Percentiles rank a stretch among this genome's conserved stretches.
These are phyloP conservation scores for Juglanconis sp. DNA, from an alignment of 2,329 filamentous ascomycete species.

Conservation along the genomic window DNA sequence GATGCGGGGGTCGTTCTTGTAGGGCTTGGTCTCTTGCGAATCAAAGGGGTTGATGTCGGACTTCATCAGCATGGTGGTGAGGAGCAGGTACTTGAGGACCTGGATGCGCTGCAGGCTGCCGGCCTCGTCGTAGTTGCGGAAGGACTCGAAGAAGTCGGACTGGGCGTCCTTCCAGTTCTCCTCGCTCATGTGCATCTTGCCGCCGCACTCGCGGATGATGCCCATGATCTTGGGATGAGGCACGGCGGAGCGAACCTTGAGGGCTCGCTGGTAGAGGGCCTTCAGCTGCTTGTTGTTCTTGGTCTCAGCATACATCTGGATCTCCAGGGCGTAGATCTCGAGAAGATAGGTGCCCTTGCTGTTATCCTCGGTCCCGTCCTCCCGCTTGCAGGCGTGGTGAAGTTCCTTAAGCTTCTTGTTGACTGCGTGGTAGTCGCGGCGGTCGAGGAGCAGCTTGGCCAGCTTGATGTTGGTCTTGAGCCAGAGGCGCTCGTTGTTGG, in stretches of 20 bases:
- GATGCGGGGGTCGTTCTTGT: conserved; percentile 92
- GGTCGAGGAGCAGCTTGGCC: conserved; percentile 83
- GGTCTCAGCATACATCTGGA: conserved; percentile 97
- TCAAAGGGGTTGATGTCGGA: conserved; percentile 99
- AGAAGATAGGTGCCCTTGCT: conserved; percentile 95
- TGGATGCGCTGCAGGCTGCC: conserved; percentile 95
- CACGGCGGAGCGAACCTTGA: conserved; percentile 92
- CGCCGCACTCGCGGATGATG: conserved; percentile 95
- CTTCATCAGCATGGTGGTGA: conserved; percentile 98
- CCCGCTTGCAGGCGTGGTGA: conserved; percentile 81
- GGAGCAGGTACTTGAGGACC: conserved; percentile 92
- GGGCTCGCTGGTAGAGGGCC: conserved; percentile 82
- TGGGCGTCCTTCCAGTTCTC: conserved; percentile 98
- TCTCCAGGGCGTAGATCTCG: conserved; percentile 94
- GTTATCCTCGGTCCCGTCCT: conserved; percentile 85
- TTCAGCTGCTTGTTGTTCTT: conserved; percentile 98
- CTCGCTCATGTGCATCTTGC: conserved; percentile 99
- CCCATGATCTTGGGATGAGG: conserved; percentile 99
- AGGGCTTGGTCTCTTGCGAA: conserved; percentile 97
- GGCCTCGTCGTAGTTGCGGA: conserved; percentile 97
- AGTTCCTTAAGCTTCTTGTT: conserved; percentile 83
- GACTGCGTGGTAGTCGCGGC: conserved; percentile 79
- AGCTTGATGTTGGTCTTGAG: conserved; percentile 98
- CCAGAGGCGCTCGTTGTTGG: conserved; percentile 96
- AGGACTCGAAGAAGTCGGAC: conserved; percentile 97